Conservation (phyloP, 2,329 filamentous ascomycete genomes). For the Annulohypoxylon truncatum region DNA sequence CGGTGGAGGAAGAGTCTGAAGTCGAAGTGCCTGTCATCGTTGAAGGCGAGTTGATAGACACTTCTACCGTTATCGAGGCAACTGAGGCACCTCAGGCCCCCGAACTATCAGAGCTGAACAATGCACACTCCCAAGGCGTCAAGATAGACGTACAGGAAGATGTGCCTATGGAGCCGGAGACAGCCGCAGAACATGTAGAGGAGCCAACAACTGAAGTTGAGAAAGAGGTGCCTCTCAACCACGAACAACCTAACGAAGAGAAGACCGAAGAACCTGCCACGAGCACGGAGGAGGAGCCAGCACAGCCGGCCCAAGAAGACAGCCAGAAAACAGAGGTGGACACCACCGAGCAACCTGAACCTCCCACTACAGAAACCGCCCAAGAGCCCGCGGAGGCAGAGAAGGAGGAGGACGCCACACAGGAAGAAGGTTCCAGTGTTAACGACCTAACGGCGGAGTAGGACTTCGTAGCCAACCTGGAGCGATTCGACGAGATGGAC, state of each 20-base stretch:
- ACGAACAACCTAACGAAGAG: slow-evolving; percentile 43
- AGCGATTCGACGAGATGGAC: slow-evolving; percentile 37
- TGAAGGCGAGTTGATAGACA: slow-evolving; percentile 51
- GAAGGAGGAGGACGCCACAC: not conserved
- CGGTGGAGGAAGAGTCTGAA: slow-evolving; percentile 66
- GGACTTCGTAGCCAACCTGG: slow-evolving; percentile 38
- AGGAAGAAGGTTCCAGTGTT: slow-evolving; percentile 28
- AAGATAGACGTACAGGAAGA: slow-evolving; percentile 41
- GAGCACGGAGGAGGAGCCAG: slow-evolving; percentile 45
- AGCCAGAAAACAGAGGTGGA: not conserved
- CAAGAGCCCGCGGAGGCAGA: slow-evolving; percentile 25
- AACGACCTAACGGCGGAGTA: slow-evolving; percentile 42
- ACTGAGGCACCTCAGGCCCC: slow-evolving; percentile 36
- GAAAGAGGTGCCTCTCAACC: slow-evolving; percentile 40
- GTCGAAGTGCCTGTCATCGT: slow-evolving; percentile 56
- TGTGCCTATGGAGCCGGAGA: slow-evolving; percentile 37
- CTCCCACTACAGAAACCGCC: slow-evolving; percentile 6
- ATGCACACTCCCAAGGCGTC: slow-evolving; percentile 29
- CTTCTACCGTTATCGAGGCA: slow-evolving; percentile 30
- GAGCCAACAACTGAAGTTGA: slow-evolving; percentile 31
- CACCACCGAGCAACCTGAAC: slow-evolving; percentile 1
- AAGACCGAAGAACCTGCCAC: slow-evolving; percentile 43
- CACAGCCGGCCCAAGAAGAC: slow-evolving; percentile 16
- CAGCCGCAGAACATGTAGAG: slow-evolving; percentile 29
- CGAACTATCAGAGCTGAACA: slow-evolving; percentile 27